Conservation (phyloP, 805 yeast genomes). For the Huiozyma naganishii region DNA sequence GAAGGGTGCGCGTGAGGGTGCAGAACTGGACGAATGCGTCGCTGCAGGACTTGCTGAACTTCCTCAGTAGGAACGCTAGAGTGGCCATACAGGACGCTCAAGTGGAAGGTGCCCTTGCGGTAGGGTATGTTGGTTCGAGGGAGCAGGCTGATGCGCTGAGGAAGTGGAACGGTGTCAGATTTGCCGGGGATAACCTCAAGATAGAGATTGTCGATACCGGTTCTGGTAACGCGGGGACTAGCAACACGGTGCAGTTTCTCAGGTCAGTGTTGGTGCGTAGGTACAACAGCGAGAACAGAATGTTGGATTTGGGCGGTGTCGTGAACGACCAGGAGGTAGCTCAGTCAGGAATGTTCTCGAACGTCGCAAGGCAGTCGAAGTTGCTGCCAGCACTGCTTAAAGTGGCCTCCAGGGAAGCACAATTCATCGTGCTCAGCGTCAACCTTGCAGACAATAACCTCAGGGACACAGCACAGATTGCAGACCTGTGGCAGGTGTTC, state of each 20-base stretch:
- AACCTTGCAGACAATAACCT: constrained; percentile 59
- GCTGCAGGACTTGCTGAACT: constrained; percentile 54
- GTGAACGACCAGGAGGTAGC: constrained; percentile 51
- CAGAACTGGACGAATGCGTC: constrained; percentile 78
- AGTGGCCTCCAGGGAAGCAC: constrained; percentile 48
- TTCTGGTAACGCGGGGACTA: constrained; percentile 13
- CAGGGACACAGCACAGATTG: constrained; percentile 46
- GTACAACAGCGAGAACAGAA: constrained; percentile 51
- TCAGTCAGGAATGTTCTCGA: constrained; percentile 53
- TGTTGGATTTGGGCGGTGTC: constrained; percentile 62
- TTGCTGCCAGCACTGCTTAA: constrained; percentile 87
- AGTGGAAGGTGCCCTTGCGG: constrained; percentile 46
- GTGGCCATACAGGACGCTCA: constrained; percentile 42
- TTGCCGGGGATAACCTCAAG: constrained; percentile 62
- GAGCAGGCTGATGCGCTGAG: constrained; percentile 51
- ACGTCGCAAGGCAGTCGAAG: constrained; percentile 56
- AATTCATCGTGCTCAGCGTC: constrained; percentile 49
- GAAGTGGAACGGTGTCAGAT: constrained; percentile 62
- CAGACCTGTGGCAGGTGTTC: constrained; percentile 59
- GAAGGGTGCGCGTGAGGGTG: constrained; percentile 45
- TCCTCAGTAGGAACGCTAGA: constrained; percentile 60
- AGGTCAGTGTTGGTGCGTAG: constrained; percentile 51
- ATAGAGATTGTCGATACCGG: constrained; percentile 31
- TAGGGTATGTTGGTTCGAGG: constrained; percentile 45
- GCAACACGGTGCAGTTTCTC: constrained; percentile 50